These are phyloP conservation scores for Triadica sebifera DNA, from an alignment of 345 rosid genomes.

Conservation along the genomic window DNA sequence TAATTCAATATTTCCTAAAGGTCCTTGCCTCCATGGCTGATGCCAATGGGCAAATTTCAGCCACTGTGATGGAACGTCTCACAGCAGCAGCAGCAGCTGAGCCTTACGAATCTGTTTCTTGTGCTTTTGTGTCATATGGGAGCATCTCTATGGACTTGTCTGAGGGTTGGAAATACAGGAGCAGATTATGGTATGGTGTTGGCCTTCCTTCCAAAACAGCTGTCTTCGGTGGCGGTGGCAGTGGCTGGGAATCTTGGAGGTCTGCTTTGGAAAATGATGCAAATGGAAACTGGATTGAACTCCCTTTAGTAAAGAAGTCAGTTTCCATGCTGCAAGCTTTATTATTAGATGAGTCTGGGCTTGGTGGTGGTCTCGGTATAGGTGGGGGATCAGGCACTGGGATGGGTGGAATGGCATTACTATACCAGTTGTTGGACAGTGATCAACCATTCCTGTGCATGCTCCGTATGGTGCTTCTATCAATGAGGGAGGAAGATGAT, in stretches of 20 bases:
- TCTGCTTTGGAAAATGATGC: conserved; percentile 84
- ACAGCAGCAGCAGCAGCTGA: conserved; percentile 97
- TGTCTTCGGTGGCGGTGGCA: conserved; percentile 86
- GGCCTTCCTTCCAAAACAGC: conserved; percentile 65
- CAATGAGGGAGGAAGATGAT: conserved; percentile 93
- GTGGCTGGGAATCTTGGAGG: conserved; percentile 89
- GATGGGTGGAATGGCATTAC: conserved; percentile 99
- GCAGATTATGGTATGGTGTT: conserved; percentile 96
- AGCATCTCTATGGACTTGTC: conserved; percentile 91
- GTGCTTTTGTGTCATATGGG: conserved; percentile 98
- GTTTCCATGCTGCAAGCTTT: conserved; percentile 97
- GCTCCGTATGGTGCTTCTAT: conserved; percentile 97
- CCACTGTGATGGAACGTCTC: conserved; percentile 87
- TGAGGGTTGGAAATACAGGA: conserved; percentile 97
- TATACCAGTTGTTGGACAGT: conserved; percentile 93
- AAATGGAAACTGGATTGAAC: conserved; percentile 95
- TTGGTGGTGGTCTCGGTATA: conserved; percentile 99
- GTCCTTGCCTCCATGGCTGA: conserved; percentile 99
- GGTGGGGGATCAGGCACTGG: conserved; percentile 99
- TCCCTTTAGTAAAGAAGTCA: conserved; percentile 87
- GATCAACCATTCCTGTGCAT: conserved; percentile 99
- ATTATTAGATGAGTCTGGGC: conserved; percentile 90
- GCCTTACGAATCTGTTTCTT: conserved; percentile 94
- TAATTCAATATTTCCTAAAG: conserved; percentile 40
- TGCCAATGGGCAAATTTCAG: conserved; percentile 89